Evolutionary conservation across 371 early-diverging fungal species (phyloP).

Genomic region (Saksenaea oblongispora): DNA sequence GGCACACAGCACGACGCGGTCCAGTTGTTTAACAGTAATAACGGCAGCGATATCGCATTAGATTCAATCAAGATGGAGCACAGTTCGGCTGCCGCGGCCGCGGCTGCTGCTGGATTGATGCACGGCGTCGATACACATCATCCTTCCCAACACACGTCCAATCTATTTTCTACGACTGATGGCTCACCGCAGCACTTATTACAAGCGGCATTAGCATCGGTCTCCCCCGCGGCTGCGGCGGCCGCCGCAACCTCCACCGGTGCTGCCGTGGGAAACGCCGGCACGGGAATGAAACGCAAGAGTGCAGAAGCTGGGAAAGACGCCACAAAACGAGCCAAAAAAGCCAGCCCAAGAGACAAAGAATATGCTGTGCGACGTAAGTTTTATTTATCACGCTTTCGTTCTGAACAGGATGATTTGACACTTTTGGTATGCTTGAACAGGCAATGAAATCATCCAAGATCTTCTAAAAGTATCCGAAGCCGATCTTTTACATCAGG

Average conservation of each 20-base stretch:
- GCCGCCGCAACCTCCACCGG: slow-evolving; percentile 3
- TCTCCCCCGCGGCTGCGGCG: slow-evolving; percentile 12
- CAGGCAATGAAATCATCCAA: slow-evolving; percentile 45
- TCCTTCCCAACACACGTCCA: slow-evolving; percentile 7
- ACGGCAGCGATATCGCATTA: slow-evolving; percentile 2
- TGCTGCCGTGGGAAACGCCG: slow-evolving; percentile 12
- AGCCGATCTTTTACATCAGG: slow-evolving; percentile 46
- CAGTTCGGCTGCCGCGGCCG: slow-evolving; percentile 12
- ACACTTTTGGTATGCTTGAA: background rate
- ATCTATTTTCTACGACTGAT: slow-evolving; percentile 17
- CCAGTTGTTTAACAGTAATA: slow-evolving; percentile 12
- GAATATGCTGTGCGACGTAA: slow-evolving; percentile 47
- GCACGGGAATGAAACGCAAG: slow-evolving; percentile 17
- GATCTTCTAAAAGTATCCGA: slow-evolving; percentile 46
- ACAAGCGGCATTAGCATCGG: slow-evolving; percentile 49
- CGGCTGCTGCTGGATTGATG: slow-evolving; percentile 4
- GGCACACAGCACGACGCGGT: slow-evolving; percentile 45
- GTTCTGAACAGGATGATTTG: background rate
- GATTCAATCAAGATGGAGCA: slow-evolving; percentile 18
- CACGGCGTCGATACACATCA: background rate
- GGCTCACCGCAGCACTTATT: slow-evolving; percentile 41
- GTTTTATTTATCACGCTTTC: background rate
- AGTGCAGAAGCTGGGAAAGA: slow-evolving; percentile 9
- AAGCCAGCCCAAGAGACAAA: slow-evolving; percentile 45
- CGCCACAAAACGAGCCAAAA: slow-evolving; percentile 32